Evolutionary conservation across 495 filamentous ascomycete genomes (phyloP).

Genomic region (Cladorrhinum samala): DNA sequence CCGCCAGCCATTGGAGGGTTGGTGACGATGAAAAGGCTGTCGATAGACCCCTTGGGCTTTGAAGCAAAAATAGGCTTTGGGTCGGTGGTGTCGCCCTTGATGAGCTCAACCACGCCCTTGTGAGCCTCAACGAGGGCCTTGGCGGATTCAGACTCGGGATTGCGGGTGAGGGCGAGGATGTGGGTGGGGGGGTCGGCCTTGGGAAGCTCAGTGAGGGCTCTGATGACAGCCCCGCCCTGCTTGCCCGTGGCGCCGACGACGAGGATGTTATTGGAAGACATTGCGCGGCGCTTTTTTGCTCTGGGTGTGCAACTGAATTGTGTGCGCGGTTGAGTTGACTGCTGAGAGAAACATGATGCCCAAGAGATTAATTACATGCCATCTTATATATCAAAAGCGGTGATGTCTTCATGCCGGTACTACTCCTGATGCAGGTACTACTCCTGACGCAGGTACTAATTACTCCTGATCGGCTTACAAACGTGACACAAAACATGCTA

Average conservation of each 20-base stretch:
- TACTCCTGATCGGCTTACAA: too few species aligned
- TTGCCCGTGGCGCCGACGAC: constrained; percentile 68
- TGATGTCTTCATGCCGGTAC: background rate
- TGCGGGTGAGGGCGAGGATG: constrained; percentile 66
- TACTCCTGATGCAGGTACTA: too few species aligned
- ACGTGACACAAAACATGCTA: background rate
- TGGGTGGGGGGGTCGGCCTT: constrained; percentile 36
- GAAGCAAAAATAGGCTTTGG: constrained; percentile 47
- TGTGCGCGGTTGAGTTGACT: background rate
- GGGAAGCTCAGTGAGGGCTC: constrained; percentile 44
- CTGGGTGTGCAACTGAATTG: background rate
- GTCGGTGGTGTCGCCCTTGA: constrained; percentile 52
- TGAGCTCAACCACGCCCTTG: constrained; percentile 39
- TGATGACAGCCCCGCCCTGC: constrained; percentile 60
- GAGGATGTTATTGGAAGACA: constrained; percentile 19
- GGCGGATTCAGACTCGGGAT: constrained; percentile 47
- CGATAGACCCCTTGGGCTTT: constrained; percentile 37
- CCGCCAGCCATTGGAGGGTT: constrained; percentile 23
- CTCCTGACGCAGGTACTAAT: too few species aligned
- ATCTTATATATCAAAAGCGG: background rate
- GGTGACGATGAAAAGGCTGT: constrained; percentile 47
- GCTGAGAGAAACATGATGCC: background rate
- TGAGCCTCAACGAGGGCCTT: constrained; percentile 39
- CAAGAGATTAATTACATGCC: too few species aligned
- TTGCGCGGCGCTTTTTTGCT: too few species aligned